phyloP scores from a whole-genome alignment of 2,329 filamentous ascomycete genomes.

The Alternaria hordeiaustralica region DNA sequence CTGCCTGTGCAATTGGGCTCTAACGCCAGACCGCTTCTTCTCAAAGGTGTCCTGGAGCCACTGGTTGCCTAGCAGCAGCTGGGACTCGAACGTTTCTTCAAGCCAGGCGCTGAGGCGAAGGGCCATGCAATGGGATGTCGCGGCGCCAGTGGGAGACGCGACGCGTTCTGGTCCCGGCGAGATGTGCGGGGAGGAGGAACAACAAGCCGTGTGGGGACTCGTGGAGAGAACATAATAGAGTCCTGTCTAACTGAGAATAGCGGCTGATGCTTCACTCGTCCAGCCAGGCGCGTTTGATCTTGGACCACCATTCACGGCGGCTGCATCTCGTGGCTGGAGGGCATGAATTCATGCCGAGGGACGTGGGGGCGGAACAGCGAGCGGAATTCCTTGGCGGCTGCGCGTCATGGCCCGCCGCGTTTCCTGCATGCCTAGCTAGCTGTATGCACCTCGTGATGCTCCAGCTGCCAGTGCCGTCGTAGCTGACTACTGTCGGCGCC shows the following conservation, averaged over 20 bases:
- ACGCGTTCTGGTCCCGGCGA: constrained; percentile 12
- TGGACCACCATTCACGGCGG: constrained; percentile 3
- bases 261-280: background rate
- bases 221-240: background rate
- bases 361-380: background rate
- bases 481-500: constrained; percentile 8
- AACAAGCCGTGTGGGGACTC: background rate
- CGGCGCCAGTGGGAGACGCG: constrained; percentile 16
- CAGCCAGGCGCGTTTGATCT: background rate
- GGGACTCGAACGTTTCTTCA: constrained; percentile 24
- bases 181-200: background rate
- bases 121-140: constrained; percentile 16
- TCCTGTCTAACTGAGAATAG: background rate
- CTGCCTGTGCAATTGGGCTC: constrained; percentile 8
- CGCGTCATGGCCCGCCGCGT: constrained; percentile 18
- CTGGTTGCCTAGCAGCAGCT: constrained; percentile 28
- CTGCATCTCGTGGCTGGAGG: background rate
- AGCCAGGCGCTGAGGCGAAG: constrained; percentile 29
- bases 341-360: background rate
- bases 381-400: constrained; percentile 11
- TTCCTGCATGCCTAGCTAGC: background rate
- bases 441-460: constrained; percentile 9
- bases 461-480: background rate
- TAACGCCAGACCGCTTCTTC: constrained; percentile 10
- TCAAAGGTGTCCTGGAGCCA: constrained; percentile 29